Evolutionary conservation across 192 early-diverging fungal species (phyloP), one percentile per base, ranked within the genome.

Genomic region (Lobosporangium transversale): DNA sequence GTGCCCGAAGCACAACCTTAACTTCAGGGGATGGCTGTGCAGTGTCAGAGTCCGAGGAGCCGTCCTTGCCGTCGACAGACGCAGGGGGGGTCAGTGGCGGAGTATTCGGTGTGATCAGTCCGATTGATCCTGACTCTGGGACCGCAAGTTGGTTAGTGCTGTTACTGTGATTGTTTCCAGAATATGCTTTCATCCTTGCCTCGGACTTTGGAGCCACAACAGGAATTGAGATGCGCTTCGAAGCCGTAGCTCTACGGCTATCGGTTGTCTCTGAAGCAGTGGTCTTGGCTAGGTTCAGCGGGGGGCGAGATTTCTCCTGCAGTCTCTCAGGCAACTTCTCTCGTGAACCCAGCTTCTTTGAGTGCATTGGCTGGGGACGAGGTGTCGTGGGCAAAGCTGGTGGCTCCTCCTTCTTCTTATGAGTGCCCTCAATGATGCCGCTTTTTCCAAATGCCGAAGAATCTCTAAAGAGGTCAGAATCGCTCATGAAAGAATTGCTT

Each of bases 31-130:
- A 29, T 21, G 52, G 56, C 27, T 43, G 58, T 37, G 36, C 54
- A 8, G 37, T 59, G 43, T 76, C 73, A 12, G 73, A 76, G 35
- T 76, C 73, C 27, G 73, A 76, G 2, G 73, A 44, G 7, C 27
- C 59, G 8, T 76, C 73, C 14, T 60, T 74, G 42, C 62, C 62
- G 32, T 64, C 45, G 21, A 62, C 54, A 0, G 73, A 76, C 0
- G 73, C 64, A 10, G 73, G 59, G 1, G 73, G 73, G 1, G 73
- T 76, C 52, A 67, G 54, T 62, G 73, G 73, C 4, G 71, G 71
- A 12, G 63, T 76, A 5, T 49, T 42, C 4, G 53, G 62, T 12
- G 43, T 44, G 24, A 58, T 30, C 17, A 47, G 27, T 5, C 18
- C 36, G 8, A 31, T 18, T 6, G 37, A 14, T 47, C 42, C 10